These are phyloP conservation scores for Cornus suecica DNA, from an alignment of 148 eudicot species.

Conservation along the genomic window DNA sequence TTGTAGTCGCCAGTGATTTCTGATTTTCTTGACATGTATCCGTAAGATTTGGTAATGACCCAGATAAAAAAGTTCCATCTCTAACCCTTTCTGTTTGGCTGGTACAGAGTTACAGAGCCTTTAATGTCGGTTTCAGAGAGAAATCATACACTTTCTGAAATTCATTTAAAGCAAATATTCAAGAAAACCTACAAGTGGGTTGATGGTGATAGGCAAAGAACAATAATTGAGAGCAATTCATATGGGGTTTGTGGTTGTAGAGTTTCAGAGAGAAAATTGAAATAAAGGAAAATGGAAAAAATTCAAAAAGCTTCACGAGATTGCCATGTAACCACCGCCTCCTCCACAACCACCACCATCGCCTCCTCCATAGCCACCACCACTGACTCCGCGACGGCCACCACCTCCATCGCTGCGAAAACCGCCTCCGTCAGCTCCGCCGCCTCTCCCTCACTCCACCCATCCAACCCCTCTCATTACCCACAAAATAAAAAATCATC, in stretches of 20 bases:
- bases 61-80: constrained; percentile 15
- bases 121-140: background rate
- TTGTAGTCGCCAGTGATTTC: constrained; percentile 27
- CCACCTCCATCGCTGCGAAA: too few species aligned
- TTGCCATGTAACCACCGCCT: too few species aligned
- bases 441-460: too few species aligned
- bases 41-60: constrained; percentile 8
- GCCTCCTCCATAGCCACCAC: too few species aligned
- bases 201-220: background rate
- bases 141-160: constrained; percentile 8
- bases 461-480: too few species aligned
- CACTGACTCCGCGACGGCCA: too few species aligned
- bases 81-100: background rate
- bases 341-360: too few species aligned
- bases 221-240: too few species aligned
- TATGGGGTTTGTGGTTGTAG: background rate
- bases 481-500: too few species aligned
- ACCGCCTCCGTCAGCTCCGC: too few species aligned
- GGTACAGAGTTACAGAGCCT: constrained; percentile 11
- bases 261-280: background rate
- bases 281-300: too few species aligned
- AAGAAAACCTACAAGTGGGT: background rate
- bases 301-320: too few species aligned
- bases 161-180: background rate
- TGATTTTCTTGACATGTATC: constrained; percentile 4